Percentiles rank a stretch among this genome's conserved stretches.
phyloP scores from a whole-genome alignment of 2,329 filamentous ascomycete species.

The Trichoderma atroviride region DNA sequence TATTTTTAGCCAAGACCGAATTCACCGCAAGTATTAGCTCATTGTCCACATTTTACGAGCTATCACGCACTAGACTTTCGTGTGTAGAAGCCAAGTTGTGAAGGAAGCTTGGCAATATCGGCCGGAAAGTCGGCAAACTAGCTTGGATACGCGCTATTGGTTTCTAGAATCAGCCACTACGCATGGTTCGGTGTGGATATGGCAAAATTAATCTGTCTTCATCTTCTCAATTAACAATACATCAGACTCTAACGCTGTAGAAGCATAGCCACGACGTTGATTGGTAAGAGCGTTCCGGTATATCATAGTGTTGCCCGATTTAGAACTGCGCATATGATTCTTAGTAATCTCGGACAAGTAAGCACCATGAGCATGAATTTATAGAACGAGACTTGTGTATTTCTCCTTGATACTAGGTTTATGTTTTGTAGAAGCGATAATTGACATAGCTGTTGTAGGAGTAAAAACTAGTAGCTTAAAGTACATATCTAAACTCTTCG shows the following conservation, averaged over 20 bases:
- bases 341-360: not conserved
- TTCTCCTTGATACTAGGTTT: too few relatives aligned
- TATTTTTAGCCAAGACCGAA: not conserved
- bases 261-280: too few relatives aligned
- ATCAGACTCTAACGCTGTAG: too few relatives aligned
- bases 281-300: too few relatives aligned
- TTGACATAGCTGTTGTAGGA: not conserved
- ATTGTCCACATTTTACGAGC: not conserved
- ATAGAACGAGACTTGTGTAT: not conserved
- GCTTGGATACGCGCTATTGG: not conserved
- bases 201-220: not conserved
- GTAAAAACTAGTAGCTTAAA: not conserved
- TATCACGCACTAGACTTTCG: not conserved
- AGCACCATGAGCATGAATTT: not conserved
- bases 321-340: not conserved
- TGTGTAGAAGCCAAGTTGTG: not conserved
- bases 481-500: slow-evolving; percentile 4
- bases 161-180: not conserved
- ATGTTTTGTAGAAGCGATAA: not conserved
- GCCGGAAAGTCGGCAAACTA: not conserved
- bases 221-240: not conserved
- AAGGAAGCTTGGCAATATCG: not conserved
- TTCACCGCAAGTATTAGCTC: not conserved
- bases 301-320: not conserved
- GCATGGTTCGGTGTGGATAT: not conserved